These are phyloP conservation scores for Leishmania martiniquensis DNA, from an alignment of 208 protist species.

Conservation along the genomic window DNA sequence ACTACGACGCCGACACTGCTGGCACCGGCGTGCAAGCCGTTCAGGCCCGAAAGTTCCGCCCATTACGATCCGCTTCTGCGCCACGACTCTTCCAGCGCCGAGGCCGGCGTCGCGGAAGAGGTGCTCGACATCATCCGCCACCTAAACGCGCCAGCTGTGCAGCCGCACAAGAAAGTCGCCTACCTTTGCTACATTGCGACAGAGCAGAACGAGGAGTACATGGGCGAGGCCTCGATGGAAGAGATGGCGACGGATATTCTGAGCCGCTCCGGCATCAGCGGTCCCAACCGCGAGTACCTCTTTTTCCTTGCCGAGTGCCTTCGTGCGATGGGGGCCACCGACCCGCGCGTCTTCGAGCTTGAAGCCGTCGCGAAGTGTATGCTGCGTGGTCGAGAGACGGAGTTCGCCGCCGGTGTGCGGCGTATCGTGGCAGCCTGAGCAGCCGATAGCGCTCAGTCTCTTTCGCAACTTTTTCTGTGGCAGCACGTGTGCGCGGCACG, in stretches of 20 bases:
- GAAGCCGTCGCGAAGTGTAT: conserved; percentile 50
- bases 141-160: conserved; percentile 28
- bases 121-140: conserved; percentile 26
- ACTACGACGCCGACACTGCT: conserved; percentile 14
- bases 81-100: conserved; percentile 18
- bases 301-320: conserved; percentile 70
- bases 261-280: conserved; percentile 49
- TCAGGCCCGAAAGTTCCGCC: conserved; percentile 9
- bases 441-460: not conserved
- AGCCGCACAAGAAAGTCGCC: conserved; percentile 41
- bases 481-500: not conserved
- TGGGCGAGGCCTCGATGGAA: conserved; percentile 62
- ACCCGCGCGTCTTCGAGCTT: conserved; percentile 75
- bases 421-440: not conserved
- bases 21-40: conserved; percentile 15
- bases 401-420: conserved; percentile 21
- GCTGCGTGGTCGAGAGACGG: conserved; percentile 29
- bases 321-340: conserved; percentile 45
- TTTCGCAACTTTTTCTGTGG: not conserved
- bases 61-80: not conserved
- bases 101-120: conserved; percentile 14
- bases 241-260: conserved; percentile 72
- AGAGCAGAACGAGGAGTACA: conserved; percentile 60
- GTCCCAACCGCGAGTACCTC: conserved; percentile 83
- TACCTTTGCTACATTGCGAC: conserved; percentile 80